Base-by-base conservation (phyloP, 176 grass and related monocot genomes). In the Rhynchospora breviuscula region DNA sequence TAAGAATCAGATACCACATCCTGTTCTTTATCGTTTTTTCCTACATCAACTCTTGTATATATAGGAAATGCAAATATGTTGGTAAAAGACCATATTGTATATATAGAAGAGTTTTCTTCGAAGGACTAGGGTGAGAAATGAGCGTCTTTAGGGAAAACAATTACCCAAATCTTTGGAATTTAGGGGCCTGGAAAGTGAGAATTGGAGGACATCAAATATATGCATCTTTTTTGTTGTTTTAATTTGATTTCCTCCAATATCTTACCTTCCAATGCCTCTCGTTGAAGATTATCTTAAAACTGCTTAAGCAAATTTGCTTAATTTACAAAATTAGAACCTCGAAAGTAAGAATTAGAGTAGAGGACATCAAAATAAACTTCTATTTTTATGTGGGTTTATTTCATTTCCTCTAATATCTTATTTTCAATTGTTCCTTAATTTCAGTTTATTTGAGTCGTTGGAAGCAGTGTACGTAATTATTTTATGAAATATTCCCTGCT, bases 201-300 rank as follows among this genome's bases (percentile, higher is more conserved):
- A 69, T 69, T 69, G 67, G 67, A 69, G 67, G 58, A 45, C 7
- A 69, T 19, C 17, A 69, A 69, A 69, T 69, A 69, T 9, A 69
- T 69, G 67, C 67, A 69, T 18, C 8, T 29, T 29, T 29, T 23
- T 21, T n/a, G 2, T 19, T 69, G 67, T n/a, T 14, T 69, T 69
- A 26, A 69, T 69, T 69, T 69, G 67, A 70, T 70, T 70, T 70
- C 40, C 67, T 70, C 67, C 67, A 46, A 70, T 70, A 70, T 70
- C 67, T 70, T 70, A 70, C 14, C 67, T 70, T 70, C 40, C 67
- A 70, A 70, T 70, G 18, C 40, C 67, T 70, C 67, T 70, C 43
- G 43, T 19, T 29, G 23, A 15, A 68, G 17, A 9, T 9, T 49
- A 9, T 49, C 7, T 48, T 3, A 7, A 49, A 49, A 49, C 26